Evolutionary conservation across 345 rosid species (phyloP).

Genomic region (Chamaenerion angustifolium): DNA sequence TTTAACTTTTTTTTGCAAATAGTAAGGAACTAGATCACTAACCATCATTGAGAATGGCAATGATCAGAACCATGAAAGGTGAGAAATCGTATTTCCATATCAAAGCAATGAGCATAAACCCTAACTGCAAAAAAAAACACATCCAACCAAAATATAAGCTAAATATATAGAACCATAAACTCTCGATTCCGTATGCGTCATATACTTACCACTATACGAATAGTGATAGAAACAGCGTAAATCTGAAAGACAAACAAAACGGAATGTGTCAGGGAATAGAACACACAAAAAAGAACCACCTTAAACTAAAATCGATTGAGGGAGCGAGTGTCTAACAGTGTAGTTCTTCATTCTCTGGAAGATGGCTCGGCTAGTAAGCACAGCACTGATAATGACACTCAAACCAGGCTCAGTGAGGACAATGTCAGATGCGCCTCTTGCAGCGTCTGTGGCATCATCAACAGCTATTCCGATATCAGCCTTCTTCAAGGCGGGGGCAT

Average conservation of each 20-base stretch:
- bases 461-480: conserved; percentile 98
- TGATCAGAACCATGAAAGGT: conserved; percentile 36
- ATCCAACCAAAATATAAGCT: too few relatives aligned
- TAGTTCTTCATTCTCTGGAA: conserved; percentile 97
- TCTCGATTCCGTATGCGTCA: too few relatives aligned
- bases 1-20: too few relatives aligned
- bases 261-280: conserved; percentile 11
- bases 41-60: conserved; percentile 88
- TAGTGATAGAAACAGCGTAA: conserved; percentile 67
- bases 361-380: conserved; percentile 82
- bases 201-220: conserved; percentile 30
- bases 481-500: conserved; percentile 87
- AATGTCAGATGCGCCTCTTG: conserved; percentile 84
- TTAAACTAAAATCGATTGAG: too few relatives aligned
- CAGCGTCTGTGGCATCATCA: conserved; percentile 94
- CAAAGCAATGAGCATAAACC: conserved; percentile 24
- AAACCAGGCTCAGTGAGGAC: conserved; percentile 94
- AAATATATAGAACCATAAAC: too few relatives aligned
- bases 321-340: conserved; percentile 13
- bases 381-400: conserved; percentile 87
- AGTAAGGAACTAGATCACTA: conserved; percentile 10
- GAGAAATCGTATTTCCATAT: neutral
- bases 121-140: conserved; percentile 61
- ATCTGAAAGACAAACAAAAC: conserved; percentile 33
- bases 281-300: too few relatives aligned